Evolutionary conservation across 106 monocot species (phyloP).

Genomic region (Platanthera guangdongensis): DNA sequence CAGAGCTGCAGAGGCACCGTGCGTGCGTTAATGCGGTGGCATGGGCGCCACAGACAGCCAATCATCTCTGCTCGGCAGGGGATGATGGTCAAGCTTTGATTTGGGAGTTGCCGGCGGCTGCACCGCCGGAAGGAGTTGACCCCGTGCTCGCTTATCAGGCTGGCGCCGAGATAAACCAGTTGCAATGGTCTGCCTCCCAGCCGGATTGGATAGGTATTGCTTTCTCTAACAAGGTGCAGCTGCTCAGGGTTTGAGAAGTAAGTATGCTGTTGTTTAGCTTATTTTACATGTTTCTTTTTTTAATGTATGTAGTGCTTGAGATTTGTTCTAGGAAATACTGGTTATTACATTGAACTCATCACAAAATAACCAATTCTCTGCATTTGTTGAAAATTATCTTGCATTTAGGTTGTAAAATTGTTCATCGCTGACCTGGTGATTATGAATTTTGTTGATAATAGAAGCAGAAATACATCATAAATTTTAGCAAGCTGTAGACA

Average conservation of each 20-base stretch:
- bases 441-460: no score
- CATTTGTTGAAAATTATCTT: no score
- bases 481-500: no score
- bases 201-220: constrained; percentile 11
- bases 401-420: no score
- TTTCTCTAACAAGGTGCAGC: constrained; percentile 11
- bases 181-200: constrained; percentile 12
- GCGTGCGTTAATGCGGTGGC: constrained; percentile 71
- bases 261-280: constrained; percentile 1
- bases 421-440: no score
- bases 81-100: constrained; percentile 70
- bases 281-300: neutral
- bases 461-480: no score
- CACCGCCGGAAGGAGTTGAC: constrained; percentile 8
- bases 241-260: constrained; percentile 9
- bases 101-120: constrained; percentile 43
- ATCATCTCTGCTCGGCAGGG: constrained; percentile 58
- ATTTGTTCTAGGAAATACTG: no score
- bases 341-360: no score
- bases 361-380: no score
- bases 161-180: constrained; percentile 13
- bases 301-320: no score
- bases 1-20: constrained; percentile 69
- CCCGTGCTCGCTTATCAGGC: constrained; percentile 6
- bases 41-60: constrained; percentile 43